Conservation (phyloP, 768 basidiomycete genomes). For the Lactarius trivialis region DNA sequence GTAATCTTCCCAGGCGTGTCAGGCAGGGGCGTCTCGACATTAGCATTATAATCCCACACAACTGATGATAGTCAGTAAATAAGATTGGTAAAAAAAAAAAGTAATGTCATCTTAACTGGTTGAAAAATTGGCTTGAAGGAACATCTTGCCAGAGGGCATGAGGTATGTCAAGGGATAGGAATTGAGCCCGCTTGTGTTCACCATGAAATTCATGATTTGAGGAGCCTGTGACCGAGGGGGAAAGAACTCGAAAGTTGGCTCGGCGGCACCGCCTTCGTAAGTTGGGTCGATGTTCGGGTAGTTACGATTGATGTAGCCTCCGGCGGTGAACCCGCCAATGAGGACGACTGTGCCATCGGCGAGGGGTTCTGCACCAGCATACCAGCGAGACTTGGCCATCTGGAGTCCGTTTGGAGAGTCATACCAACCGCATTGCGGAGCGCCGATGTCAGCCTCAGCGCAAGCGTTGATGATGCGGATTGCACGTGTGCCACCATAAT, state of each 20-base stretch:
- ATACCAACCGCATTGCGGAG: conserved; percentile 62
- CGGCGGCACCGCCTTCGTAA: conserved; percentile 60
- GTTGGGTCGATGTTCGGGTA: conserved; percentile 60
- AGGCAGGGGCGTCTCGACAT: conserved; percentile 57
- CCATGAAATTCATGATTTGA: conserved; percentile 59
- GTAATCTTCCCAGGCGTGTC: conserved; percentile 67
- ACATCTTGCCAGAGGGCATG: conserved; percentile 69
- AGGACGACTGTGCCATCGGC: conserved; percentile 73
- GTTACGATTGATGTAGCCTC: conserved; percentile 76
- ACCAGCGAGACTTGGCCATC: conserved; percentile 71
- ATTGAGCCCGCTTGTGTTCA: conserved; percentile 68
- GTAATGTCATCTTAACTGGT: conserved; percentile 43
- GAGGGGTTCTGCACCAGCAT: conserved; percentile 66
- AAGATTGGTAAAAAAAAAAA: conserved; percentile 2
- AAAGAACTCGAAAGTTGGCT: conserved; percentile 80
- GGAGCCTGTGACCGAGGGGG: conserved; percentile 48
- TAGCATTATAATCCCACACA: conserved; percentile 47
- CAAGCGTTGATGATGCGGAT: conserved; percentile 85
- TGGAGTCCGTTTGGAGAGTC: conserved; percentile 55
- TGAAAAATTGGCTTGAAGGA: conserved; percentile 78
- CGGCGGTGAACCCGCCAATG: conserved; percentile 74
- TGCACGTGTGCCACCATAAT: conserved; percentile 73
- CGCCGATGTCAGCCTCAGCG: conserved; percentile 35
- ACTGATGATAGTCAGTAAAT: conserved; percentile 29
- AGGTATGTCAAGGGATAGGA: conserved; percentile 70